Evolutionary conservation across 768 basidiomycete species (phyloP), one percentile per base, ranked within the genome.

Genomic region (Neoboletus magnificus): DNA sequence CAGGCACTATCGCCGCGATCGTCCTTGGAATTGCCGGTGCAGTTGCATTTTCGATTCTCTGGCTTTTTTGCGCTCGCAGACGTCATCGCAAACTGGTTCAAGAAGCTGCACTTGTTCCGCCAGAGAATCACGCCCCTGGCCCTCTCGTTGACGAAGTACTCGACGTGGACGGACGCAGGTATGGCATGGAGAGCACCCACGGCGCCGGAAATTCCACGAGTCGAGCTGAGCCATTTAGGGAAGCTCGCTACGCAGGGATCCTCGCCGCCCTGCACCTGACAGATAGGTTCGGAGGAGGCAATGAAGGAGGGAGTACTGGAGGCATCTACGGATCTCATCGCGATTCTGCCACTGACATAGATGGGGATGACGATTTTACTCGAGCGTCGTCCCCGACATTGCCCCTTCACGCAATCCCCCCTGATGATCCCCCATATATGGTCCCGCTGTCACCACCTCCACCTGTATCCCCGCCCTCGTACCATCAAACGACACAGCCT

Each of bases 11-110:
- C 4, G 57, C 52, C 8, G 71, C 48, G 7, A 53, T 71, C 13
- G 58, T 62, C 2, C 56, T 71, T 15, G 71, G 71, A 22, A 50
- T 69, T 16, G 45, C 62, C 5, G 70, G 69, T 27, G 57, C 63
- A 4, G 18, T 69, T 47, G 65, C 65, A 15, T 71, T 71, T 40
- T 56, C 63, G 3, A 51, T 41, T 36, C 58, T 71, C 4, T 72
- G 69, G 71, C 61, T 72, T 18, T 67, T 69, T 37, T 71, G 70
- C n/a, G 69, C 71, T 40, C 65, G 67, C 27, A 63, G 65, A 49
- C 69, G 71, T 27, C 66, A 63, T 54, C 71, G 63, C 29, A 48
- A 54, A 29, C 54, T 70, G 22, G 43, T 47, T 37, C 63, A 43
- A 27, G 69, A 68, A 22, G 53, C 65, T 40, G 55, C 54, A 6